Percentiles rank a stretch among this genome's conserved stretches.
These are phyloP conservation scores for Ceratocystis ficicola DNA, from an alignment of 2,329 filamentous ascomycete genomes.

Conservation along the genomic window DNA sequence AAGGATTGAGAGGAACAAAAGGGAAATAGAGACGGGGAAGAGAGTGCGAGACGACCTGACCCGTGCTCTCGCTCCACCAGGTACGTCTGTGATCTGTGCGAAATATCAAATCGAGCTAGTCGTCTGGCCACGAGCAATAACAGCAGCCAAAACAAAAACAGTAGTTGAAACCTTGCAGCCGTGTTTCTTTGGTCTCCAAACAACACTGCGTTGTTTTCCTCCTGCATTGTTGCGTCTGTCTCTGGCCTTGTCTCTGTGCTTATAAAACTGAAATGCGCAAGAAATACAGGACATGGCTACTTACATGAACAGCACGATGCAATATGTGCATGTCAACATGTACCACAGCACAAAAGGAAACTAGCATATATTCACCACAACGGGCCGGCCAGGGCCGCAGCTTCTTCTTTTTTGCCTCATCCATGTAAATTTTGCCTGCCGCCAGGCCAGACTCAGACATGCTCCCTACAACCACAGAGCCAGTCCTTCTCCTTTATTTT, in stretches of 20 bases:
- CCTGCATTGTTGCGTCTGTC: too few relatives aligned
- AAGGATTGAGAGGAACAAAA: neutral
- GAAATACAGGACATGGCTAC: too few relatives aligned
- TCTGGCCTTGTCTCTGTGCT: neutral
- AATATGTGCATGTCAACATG: neutral
- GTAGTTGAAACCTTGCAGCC: too few relatives aligned
- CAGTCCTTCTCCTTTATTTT: neutral
- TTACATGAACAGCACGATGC: neutral
- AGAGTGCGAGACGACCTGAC: neutral
- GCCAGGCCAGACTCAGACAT: neutral
- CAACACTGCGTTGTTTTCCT: too few relatives aligned
- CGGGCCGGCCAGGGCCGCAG: neutral
- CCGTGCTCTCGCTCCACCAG: neutral
- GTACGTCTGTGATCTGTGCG: slow-evolving; percentile 3
- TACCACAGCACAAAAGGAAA: neutral
- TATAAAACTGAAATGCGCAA: neutral
- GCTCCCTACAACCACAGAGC: neutral
- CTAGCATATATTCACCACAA: neutral
- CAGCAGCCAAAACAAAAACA: too few relatives aligned
- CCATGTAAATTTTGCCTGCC: neutral
- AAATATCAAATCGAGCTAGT: neutral
- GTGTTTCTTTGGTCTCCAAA: too few relatives aligned
- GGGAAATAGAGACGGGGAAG: neutral
- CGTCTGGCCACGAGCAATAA: too few relatives aligned
- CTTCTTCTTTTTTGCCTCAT: neutral